A percentile compares a stretch with the other conserved stretches of the same genome.
Evolutionary conservation across 202 grass and related monocot genomes (phyloP).

Genomic region (Schoenoplectus triqueter): DNA sequence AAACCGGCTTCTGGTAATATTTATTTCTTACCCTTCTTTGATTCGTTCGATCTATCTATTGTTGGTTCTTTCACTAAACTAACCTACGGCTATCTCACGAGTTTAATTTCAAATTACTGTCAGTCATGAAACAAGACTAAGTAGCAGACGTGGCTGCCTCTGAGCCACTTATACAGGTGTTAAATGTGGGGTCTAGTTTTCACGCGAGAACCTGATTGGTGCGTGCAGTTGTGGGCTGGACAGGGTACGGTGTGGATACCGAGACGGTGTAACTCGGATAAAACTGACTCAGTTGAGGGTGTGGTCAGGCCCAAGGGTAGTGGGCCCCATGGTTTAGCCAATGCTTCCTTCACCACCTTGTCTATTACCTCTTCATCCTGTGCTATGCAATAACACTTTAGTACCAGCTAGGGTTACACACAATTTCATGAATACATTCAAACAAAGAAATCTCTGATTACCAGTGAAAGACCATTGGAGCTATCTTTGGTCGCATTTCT

Average conservation of each 20-base stretch:
- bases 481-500: constrained; percentile 6
- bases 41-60: not conserved
- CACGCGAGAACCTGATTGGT: constrained; percentile 1
- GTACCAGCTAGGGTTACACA: not conserved
- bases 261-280: constrained; percentile 49
- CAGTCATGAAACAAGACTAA: constrained; percentile 20
- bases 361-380: constrained; percentile 50
- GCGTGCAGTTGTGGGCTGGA: not conserved
- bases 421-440: constrained; percentile 17
- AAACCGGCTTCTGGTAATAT: not conserved
- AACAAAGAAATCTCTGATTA: constrained; percentile 1
- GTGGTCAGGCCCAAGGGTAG: constrained; percentile 49
- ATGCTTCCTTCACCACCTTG: constrained; percentile 44
- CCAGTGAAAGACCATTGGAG: constrained; percentile 21
- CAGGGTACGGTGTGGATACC: constrained; percentile 43
- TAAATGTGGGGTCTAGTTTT: not conserved
- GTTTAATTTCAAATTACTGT: not conserved
- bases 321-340: constrained; percentile 50
- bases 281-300: constrained; percentile 45
- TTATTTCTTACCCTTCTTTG: not conserved
- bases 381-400: constrained; percentile 3
- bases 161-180: not conserved
- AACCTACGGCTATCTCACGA: constrained; percentile 27
- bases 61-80: not conserved
- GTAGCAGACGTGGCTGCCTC: not conserved